Conservation (phyloP, 306 rosid genomes). For the Bauhinia variegata region DNA sequence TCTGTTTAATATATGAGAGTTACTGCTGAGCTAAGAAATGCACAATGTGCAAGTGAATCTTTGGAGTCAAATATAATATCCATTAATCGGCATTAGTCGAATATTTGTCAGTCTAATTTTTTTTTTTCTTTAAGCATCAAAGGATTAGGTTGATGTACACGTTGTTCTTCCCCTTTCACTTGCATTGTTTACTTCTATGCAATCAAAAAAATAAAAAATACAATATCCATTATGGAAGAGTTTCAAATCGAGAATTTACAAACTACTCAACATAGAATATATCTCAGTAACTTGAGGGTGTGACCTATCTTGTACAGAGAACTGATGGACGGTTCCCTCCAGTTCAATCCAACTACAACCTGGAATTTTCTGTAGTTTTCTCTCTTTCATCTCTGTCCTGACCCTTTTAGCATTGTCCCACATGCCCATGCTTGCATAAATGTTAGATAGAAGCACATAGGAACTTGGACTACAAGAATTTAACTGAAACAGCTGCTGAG, state of each 20-base stretch:
- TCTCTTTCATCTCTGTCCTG: constrained; percentile 62
- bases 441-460: constrained; percentile 69
- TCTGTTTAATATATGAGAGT: background rate
- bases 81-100: no score
- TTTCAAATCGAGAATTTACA: constrained; percentile 38
- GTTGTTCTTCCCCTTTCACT: no score
- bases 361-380: constrained; percentile 54
- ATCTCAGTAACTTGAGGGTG: constrained; percentile 66
- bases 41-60: no score
- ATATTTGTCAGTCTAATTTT: no score
- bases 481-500: constrained; percentile 46
- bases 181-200: no score
- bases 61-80: background rate
- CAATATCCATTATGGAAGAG: constrained; percentile 22
- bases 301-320: constrained; percentile 64
- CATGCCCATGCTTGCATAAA: constrained; percentile 64
- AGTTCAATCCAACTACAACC: constrained; percentile 81
- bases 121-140: no score
- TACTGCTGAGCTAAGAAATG: background rate
- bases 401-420: constrained; percentile 62
- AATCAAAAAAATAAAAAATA: no score
- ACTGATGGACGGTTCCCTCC: constrained; percentile 68
- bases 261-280: constrained; percentile 58
- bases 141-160: no score
- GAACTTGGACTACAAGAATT: constrained; percentile 57